Evolutionary conservation across 2,329 filamentous ascomycete species (phyloP).

Genomic region (Ilyonectria mors-panacis): DNA sequence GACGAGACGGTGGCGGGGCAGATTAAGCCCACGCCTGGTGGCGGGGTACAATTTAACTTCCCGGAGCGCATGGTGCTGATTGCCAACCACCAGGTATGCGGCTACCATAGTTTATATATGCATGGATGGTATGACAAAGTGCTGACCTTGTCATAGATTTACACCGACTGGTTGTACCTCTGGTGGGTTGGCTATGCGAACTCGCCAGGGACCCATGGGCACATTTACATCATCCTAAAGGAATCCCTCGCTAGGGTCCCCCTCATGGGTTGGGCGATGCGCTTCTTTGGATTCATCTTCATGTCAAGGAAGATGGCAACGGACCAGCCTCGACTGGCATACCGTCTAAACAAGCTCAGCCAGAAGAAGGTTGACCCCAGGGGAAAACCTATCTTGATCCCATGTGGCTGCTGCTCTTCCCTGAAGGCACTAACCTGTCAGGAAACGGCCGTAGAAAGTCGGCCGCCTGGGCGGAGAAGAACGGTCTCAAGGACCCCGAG

Average conservation of each 20-base stretch:
- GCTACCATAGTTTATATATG: not conserved
- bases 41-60: conserved; percentile 83
- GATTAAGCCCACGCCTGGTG: conserved; percentile 78
- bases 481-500: conserved; percentile 78
- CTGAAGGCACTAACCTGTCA: conserved; percentile 88
- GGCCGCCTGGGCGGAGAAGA: conserved; percentile 82
- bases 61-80: conserved; percentile 87
- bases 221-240: conserved; percentile 92
- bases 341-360: conserved; percentile 80
- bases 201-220: conserved; percentile 81
- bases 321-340: conserved; percentile 81
- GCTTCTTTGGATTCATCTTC: conserved; percentile 92
- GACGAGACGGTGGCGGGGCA: conserved; percentile 85
- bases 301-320: conserved; percentile 90
- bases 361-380: conserved; percentile 66
- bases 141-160: conserved; percentile 67
- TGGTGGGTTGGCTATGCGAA: conserved; percentile 95
- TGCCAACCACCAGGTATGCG: conserved; percentile 84
- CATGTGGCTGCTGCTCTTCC: conserved; percentile 93
- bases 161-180: conserved; percentile 92
- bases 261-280: conserved; percentile 84
- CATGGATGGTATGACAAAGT: conserved; percentile 38
- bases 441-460: conserved; percentile 79
- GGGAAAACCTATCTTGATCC: conserved; percentile 74
- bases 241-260: conserved; percentile 88